These are phyloP conservation scores for Globisporangium lucens DNA, from an alignment of 352 stramenopile species.

Conservation along the genomic window DNA sequence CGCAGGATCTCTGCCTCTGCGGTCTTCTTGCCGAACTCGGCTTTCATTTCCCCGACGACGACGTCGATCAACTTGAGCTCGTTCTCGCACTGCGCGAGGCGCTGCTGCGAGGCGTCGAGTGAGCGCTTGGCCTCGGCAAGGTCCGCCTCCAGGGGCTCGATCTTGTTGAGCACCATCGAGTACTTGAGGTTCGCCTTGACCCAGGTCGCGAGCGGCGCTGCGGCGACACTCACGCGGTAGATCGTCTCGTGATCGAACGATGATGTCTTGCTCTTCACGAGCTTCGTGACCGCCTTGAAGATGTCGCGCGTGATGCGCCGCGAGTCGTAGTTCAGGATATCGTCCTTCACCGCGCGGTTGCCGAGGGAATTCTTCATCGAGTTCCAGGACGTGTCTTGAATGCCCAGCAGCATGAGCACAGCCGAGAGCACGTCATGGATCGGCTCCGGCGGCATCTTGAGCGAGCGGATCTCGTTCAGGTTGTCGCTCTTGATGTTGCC, in stretches of 20 bases:
- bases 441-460: conserved; percentile 94
- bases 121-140: conserved; percentile 86
- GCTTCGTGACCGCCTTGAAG: conserved; percentile 88
- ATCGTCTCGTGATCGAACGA: conserved; percentile 95
- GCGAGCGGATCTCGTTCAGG: conserved; percentile 93
- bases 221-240: conserved; percentile 92
- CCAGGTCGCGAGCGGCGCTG: conserved; percentile 92
- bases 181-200: conserved; percentile 96
- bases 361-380: conserved; percentile 97
- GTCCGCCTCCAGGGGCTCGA: conserved; percentile 91
- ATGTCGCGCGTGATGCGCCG: conserved; percentile 90
- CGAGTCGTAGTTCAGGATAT: conserved; percentile 96
- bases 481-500: conserved; percentile 95
- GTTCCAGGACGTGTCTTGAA: conserved; percentile 95
- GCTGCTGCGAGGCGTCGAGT: conserved; percentile 85
- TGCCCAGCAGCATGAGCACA: conserved; percentile 94
- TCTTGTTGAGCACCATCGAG: conserved; percentile 94
- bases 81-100: conserved; percentile 86
- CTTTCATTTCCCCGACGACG: conserved; percentile 87
- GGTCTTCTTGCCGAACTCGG: conserved; percentile 91
- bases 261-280: conserved; percentile 91
- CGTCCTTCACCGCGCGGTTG: conserved; percentile 94
- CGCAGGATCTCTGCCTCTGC: conserved; percentile 91
- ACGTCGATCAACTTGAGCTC: conserved; percentile 92
- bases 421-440: conserved; percentile 94